Conservation (phyloP, 2,329 filamentous ascomycete species). For the Colletotrichum karsti region DNA sequence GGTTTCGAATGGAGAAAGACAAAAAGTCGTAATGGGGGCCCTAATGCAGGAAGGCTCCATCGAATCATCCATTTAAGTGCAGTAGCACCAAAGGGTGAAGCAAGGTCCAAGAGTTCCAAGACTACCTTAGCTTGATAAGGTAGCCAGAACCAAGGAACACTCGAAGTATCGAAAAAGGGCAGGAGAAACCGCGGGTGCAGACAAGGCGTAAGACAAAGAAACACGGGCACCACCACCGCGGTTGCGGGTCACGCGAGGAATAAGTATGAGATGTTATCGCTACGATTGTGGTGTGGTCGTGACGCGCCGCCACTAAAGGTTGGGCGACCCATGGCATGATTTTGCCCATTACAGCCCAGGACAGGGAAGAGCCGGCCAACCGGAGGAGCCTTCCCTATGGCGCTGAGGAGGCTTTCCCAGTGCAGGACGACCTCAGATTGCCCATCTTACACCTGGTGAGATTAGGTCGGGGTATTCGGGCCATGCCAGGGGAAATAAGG, state of each 20-base stretch:
- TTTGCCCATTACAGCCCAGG: slow-evolving; percentile 3
- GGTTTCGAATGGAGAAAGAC: slow-evolving; percentile 15
- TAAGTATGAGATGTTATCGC: slow-evolving; percentile 31
- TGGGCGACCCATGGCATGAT: slow-evolving; percentile 28
- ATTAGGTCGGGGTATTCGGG: neutral
- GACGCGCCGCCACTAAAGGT: slow-evolving; percentile 26
- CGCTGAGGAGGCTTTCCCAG: neutral
- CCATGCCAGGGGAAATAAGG: slow-evolving; percentile 11
- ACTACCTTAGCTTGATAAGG: neutral
- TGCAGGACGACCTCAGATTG: slow-evolving; percentile 19
- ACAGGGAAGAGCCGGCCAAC: slow-evolving; percentile 22
- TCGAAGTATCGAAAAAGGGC: slow-evolving; percentile 21
- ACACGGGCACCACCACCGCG: neutral
- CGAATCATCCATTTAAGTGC: slow-evolving; percentile 9
- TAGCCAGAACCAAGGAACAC: neutral
- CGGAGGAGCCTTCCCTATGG: neutral
- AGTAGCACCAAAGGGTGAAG: neutral
- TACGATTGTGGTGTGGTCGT: slow-evolving; percentile 29
- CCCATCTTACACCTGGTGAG: neutral
- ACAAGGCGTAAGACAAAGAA: slow-evolving; percentile 12
- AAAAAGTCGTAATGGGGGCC: slow-evolving; percentile 18
- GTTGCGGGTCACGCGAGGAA: slow-evolving; percentile 24
- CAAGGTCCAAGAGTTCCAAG: slow-evolving; percentile 10
- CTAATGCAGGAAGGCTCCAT: slow-evolving; percentile 29
- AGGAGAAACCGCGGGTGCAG: slow-evolving; percentile 17